Evolutionary conservation across 2,329 filamentous ascomycete genomes (phyloP).

Genomic region (Fulvia fulva): DNA sequence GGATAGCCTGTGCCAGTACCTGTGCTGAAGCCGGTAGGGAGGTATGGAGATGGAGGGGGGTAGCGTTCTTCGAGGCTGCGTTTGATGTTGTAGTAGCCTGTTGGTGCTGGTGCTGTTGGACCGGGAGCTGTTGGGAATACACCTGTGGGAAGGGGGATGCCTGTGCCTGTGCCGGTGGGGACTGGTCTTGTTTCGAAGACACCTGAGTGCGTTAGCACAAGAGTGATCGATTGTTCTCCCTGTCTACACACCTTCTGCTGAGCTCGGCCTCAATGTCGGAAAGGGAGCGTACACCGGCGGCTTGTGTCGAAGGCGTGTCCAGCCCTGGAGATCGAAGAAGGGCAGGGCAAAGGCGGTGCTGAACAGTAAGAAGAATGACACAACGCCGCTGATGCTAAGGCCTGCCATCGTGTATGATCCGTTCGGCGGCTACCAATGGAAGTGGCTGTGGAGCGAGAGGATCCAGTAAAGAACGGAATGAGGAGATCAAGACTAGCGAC

Average conservation of each 20-base stretch:
- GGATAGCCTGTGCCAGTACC: neutral
- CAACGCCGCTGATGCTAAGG: conserved; percentile 1
- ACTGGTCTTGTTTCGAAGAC: neutral
- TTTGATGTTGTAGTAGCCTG: neutral
- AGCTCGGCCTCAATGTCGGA: neutral
- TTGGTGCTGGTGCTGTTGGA: neutral
- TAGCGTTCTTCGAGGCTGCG: neutral
- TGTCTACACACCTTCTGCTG: neutral
- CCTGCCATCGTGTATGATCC: neutral
- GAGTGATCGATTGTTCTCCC: neutral
- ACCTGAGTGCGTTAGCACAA: neutral
- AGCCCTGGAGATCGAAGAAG: neutral
- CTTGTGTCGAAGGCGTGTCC: neutral
- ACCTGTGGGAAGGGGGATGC: neutral
- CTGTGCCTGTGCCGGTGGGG: conserved; percentile 3
- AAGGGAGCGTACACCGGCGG: neutral
- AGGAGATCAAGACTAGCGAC: neutral
- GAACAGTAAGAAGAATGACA: conserved; percentile 4
- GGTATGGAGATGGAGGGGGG: neutral
- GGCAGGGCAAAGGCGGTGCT: conserved; percentile 3
- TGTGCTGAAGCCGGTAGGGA: neutral
- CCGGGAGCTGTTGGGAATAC: neutral
- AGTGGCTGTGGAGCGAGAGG: neutral
- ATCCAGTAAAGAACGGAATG: neutral
- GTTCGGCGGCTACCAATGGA: neutral